A percentile compares a stretch with the other conserved stretches of the same genome.
These are phyloP conservation scores for Phytophthora tentaculata DNA, from an alignment of 352 stramenopile species.

Conservation along the genomic window DNA sequence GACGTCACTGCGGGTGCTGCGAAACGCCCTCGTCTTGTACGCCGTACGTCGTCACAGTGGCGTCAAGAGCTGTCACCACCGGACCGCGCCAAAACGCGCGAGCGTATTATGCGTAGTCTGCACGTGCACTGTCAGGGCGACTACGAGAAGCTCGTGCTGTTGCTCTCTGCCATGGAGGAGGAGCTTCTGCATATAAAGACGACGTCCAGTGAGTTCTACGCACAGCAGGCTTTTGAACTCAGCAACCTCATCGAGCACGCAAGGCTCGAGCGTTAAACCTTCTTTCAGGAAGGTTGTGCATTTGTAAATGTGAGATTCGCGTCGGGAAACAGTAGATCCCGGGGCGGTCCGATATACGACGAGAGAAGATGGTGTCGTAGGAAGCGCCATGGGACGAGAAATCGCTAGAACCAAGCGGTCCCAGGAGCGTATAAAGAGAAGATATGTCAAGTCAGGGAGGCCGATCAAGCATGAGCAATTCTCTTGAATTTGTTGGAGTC, in stretches of 20 bases:
- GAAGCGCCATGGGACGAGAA: constrained; percentile 35
- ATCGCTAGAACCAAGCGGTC: constrained; percentile 28
- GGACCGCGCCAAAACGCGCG: constrained; percentile 67
- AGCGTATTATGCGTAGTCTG: constrained; percentile 71
- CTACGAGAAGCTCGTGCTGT: constrained; percentile 67
- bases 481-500: too few relatives aligned
- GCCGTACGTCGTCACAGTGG: constrained; percentile 59
- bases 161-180: constrained; percentile 79
- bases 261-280: constrained; percentile 46
- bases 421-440: constrained; percentile 19
- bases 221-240: constrained; percentile 61
- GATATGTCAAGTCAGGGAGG: constrained; percentile 1
- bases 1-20: constrained; percentile 15
- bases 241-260: constrained; percentile 58
- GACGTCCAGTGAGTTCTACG: constrained; percentile 69
- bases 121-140: constrained; percentile 58
- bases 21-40: constrained; percentile 51
- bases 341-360: constrained; percentile 17
- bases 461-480: constrained; percentile 3
- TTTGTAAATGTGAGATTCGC: constrained; percentile 31
- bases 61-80: constrained; percentile 56
- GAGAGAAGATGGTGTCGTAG: constrained; percentile 27
- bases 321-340: constrained; percentile 11
- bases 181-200: constrained; percentile 82
- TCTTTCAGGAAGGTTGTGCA: constrained; percentile 12